Conservation (phyloP, 768 basidiomycete species). For the Kwoniella botswanensis region DNA sequence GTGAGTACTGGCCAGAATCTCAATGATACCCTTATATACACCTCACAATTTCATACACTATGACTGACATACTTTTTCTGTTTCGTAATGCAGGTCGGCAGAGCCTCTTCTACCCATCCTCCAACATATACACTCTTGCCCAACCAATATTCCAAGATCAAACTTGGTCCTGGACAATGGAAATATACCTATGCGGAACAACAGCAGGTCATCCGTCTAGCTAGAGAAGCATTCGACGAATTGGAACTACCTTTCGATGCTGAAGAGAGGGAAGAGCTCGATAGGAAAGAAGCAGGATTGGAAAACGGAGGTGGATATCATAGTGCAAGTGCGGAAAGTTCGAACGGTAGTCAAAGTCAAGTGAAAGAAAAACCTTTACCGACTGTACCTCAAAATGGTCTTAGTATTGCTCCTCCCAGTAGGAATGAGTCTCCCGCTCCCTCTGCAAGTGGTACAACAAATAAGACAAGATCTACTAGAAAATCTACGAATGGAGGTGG, state of each 20-base stretch:
- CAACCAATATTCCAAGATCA: conserved; percentile 50
- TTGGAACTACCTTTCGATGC: conserved; percentile 39
- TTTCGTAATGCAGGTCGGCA: conserved; percentile 34
- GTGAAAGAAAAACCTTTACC: not conserved
- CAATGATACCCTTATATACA: no score
- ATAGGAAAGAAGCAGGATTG: conserved; percentile 32
- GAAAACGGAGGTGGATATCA: conserved; percentile 22
- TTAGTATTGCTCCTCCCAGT: conserved; percentile 5
- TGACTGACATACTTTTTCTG: not conserved
- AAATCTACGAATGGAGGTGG: conserved; percentile 2
- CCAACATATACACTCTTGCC: conserved; percentile 39
- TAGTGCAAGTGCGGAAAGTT: conserved; percentile 14
- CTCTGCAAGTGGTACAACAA: not conserved
- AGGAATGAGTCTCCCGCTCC: conserved; percentile 5
- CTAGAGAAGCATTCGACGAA: conserved; percentile 46
- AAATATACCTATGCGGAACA: conserved; percentile 46
- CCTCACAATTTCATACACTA: not conserved
- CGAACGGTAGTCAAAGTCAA: not conserved
- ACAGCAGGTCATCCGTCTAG: conserved; percentile 30
- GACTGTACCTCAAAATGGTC: conserved; percentile 6
- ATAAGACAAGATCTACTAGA: conserved; percentile 5
- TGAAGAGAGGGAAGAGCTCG: conserved; percentile 44
- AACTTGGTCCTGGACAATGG: conserved; percentile 38
- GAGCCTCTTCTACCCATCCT: conserved; percentile 22
- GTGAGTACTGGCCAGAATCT: conserved; percentile 27